Percentiles rank a stretch among this genome's conserved stretches.
phyloP scores from a whole-genome alignment of 1,284 basidiomycete genomes.

The Ceratobasidium sp. region DNA sequence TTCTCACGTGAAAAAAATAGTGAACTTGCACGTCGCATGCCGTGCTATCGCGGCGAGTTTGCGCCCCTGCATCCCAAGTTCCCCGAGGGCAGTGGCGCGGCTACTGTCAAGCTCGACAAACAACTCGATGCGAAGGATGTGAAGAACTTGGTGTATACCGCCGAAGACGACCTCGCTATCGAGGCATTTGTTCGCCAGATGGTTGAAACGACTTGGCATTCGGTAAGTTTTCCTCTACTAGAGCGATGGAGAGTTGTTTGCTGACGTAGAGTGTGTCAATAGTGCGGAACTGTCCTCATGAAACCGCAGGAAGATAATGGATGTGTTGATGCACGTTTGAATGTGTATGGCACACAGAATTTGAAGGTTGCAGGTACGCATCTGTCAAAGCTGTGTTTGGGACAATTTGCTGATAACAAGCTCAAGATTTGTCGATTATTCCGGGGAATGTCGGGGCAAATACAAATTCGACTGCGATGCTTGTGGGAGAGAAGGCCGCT shows the following conservation, averaged over 20 bases:
- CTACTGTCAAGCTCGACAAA: conserved; percentile 16
- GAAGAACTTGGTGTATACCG: conserved; percentile 53
- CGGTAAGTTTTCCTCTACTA: conserved; percentile 15
- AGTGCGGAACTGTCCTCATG: conserved; percentile 73
- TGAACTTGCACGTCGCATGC: conserved; percentile 58
- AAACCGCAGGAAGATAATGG: conserved; percentile 68
- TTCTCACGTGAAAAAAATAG: conserved; percentile 42
- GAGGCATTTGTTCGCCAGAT: conserved; percentile 45
- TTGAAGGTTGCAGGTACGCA: conserved; percentile 68
- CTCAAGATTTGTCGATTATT: conserved; percentile 30
- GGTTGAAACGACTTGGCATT: conserved; percentile 41
- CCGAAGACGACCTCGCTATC: conserved; percentile 52
- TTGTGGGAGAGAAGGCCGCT: conserved; percentile 42
- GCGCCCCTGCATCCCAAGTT: conserved; percentile 56
- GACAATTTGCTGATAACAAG: neutral
- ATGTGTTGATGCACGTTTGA: conserved; percentile 71
- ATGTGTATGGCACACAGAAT: conserved; percentile 71
- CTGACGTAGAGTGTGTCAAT: neutral
- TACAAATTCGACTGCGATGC: conserved; percentile 26
- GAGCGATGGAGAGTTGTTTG: neutral
- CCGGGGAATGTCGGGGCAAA: conserved; percentile 40
- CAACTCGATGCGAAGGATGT: conserved; percentile 51
- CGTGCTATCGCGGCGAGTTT: conserved; percentile 58
- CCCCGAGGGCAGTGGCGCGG: conserved; percentile 50
- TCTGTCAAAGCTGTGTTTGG: neutral